phyloP scores from a whole-genome alignment of 2,329 filamentous ascomycete genomes.

The Alternaria triticimaculans region DNA sequence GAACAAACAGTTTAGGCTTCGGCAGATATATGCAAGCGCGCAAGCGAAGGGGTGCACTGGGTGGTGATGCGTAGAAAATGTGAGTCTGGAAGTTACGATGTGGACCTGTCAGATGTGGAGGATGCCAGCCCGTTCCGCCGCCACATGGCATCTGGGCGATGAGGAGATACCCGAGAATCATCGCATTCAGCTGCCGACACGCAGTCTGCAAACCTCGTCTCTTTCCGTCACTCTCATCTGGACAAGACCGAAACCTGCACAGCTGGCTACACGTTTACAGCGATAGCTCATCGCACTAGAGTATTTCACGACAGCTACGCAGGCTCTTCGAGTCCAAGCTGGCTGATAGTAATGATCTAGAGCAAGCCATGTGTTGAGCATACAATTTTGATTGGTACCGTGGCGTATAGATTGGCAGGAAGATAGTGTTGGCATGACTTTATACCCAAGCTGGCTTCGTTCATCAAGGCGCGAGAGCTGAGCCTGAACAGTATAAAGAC shows the following conservation, averaged over 20 bases:
- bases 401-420: background rate
- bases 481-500: background rate
- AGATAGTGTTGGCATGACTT: background rate
- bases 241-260: background rate
- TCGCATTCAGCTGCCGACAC: background rate
- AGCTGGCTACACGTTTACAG: background rate
- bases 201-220: background rate
- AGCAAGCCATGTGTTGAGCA: background rate
- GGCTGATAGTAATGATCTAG: background rate
- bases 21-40: background rate
- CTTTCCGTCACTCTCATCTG: background rate
- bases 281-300: background rate
- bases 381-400: background rate
- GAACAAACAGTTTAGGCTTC: background rate
- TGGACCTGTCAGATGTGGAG: background rate
- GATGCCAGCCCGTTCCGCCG: background rate
- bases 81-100: background rate
- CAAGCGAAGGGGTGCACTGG: background rate
- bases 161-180: background rate
- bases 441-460: background rate
- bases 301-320: accelerated
- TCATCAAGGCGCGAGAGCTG: background rate
- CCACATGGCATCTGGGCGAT: background rate
- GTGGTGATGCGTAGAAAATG: background rate
- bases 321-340: background rate